A percentile compares a stretch with the other conserved stretches of the same genome.
These are phyloP conservation scores for Leccinellum luteum DNA, from an alignment of 768 basidiomycete genomes.

Conservation along the genomic window DNA sequence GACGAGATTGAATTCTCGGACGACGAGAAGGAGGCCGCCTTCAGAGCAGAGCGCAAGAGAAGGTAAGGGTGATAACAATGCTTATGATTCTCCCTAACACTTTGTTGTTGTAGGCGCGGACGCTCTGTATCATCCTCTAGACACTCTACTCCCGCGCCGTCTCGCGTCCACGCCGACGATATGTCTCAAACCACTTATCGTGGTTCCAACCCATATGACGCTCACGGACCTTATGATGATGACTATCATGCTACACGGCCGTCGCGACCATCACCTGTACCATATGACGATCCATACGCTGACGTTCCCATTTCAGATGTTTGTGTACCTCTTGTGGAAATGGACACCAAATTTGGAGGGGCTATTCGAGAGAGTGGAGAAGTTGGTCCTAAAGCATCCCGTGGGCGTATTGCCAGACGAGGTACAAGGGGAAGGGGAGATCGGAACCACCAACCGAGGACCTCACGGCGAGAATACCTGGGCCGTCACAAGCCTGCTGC, in stretches of 20 bases:
- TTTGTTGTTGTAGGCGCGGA: conserved; percentile 42
- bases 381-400: not conserved
- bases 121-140: conserved; percentile 55
- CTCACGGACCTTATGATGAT: conserved; percentile 66
- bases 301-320: conserved; percentile 38
- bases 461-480: conserved; percentile 20
- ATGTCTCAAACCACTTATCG: conserved; percentile 43
- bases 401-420: conserved; percentile 26
- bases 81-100: not conserved
- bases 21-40: conserved; percentile 84
- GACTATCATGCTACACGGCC: conserved; percentile 51
- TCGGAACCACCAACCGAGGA: conserved; percentile 15
- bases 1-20: conserved; percentile 94
- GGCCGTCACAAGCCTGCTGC: conserved; percentile 9
- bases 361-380: conserved; percentile 24
- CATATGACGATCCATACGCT: conserved; percentile 80
- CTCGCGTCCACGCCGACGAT: conserved; percentile 55
- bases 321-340: not conserved
- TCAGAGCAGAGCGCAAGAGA: conserved; percentile 58
- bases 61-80: conserved; percentile 41
- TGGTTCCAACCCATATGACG: conserved; percentile 62
- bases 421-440: conserved; percentile 26
- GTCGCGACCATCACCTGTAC: conserved; percentile 63
- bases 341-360: conserved; percentile 7
- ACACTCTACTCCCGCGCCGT: conserved; percentile 51